Evolutionary conservation across 2,329 filamentous ascomycete species (phyloP).

Genomic region (Zalaria obscura): DNA sequence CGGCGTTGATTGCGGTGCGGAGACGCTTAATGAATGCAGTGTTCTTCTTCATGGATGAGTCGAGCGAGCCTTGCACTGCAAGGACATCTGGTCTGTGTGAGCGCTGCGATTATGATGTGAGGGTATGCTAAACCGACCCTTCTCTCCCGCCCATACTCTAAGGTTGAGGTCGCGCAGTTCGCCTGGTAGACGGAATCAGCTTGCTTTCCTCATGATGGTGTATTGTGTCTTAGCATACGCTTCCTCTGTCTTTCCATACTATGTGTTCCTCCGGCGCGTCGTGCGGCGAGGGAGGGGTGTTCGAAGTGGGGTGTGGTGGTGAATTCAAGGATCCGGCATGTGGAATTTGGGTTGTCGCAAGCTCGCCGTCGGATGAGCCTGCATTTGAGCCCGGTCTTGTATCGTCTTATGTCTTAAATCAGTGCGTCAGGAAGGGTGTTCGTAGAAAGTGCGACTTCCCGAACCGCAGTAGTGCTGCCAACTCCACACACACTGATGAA

Average conservation of each 20-base stretch:
- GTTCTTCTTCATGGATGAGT: constrained; percentile 95
- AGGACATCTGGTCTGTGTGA: constrained; percentile 51
- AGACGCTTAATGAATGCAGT: constrained; percentile 95
- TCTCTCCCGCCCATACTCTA: constrained; percentile 77
- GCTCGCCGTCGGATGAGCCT: constrained; percentile 16
- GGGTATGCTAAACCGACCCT: constrained; percentile 41
- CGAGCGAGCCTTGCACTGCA: constrained; percentile 61
- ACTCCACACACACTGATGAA: no score
- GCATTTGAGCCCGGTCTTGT: constrained; percentile 12
- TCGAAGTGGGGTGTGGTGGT: constrained; percentile 8
- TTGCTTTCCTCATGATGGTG: constrained; percentile 1
- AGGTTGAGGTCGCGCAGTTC: constrained; percentile 82
- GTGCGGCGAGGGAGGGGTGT: constrained; percentile 9
- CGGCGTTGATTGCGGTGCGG: constrained; percentile 71
- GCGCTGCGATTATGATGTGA: background rate
- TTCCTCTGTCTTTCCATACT: constrained; percentile 37
- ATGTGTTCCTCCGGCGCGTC: constrained; percentile 12
- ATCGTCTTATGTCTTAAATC: no score
- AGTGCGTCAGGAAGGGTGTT: no score
- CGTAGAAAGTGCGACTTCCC: no score
- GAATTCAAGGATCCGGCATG: constrained; percentile 21
- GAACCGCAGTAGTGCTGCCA: no score
- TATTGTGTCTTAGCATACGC: constrained; percentile 18
- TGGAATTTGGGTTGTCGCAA: constrained; percentile 13
- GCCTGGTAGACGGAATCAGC: constrained; percentile 37